These are phyloP conservation scores for Chaetomiaceae sp. DNA, from an alignment of 2,329 filamentous ascomycete genomes.

Conservation along the genomic window DNA sequence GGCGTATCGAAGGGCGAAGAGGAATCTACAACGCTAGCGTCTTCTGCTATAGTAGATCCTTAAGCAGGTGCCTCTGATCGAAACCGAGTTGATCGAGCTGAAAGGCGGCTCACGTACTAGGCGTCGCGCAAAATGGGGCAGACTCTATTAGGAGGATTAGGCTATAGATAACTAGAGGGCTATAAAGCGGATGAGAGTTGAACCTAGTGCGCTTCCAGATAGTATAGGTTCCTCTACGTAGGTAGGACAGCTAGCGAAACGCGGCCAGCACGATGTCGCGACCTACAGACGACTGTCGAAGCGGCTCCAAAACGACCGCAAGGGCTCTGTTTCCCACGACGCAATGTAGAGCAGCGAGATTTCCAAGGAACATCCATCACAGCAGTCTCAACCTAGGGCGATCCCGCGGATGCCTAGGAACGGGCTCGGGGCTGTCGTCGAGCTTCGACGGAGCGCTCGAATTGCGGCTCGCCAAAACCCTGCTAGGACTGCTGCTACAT, in stretches of 20 bases:
- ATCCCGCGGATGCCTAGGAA: background rate
- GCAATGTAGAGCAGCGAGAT: background rate
- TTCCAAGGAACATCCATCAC: background rate
- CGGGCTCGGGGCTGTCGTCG: background rate
- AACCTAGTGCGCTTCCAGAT: background rate
- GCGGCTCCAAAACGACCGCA: background rate
- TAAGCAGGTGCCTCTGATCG: constrained; percentile 5
- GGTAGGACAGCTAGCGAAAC: constrained; percentile 2
- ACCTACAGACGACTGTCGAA: background rate
- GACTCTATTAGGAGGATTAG: background rate
- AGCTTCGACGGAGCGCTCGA: constrained; percentile 7
- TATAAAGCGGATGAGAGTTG: constrained; percentile 4
- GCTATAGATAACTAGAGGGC: background rate
- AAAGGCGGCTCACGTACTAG: background rate
- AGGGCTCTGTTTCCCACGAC: background rate
- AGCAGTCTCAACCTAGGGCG: background rate
- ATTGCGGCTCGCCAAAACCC: constrained; percentile 4
- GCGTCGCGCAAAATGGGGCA: background rate
- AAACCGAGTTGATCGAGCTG: constrained; percentile 1
- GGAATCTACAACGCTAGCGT: background rate
- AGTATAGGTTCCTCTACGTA: background rate
- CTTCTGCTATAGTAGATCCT: constrained; percentile 6
- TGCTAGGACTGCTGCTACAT: constrained; percentile 1
- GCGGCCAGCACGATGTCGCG: background rate
- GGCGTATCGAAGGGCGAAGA: background rate